phyloP scores from a whole-genome alignment of 164 flowering plant species.

The Umbellularia californica region DNA sequence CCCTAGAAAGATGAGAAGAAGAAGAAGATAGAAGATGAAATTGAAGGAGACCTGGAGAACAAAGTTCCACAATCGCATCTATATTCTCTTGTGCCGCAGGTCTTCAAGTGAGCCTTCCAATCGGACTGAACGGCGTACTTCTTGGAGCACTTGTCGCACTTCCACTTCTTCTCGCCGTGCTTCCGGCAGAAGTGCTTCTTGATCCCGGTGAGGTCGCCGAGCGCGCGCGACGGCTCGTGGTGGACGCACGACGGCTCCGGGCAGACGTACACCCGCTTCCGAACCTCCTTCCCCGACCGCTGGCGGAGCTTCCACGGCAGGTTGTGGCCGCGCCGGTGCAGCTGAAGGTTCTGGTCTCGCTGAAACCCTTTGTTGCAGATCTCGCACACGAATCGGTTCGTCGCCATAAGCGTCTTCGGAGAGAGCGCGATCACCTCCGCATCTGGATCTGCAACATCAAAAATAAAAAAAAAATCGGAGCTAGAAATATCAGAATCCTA shows the following conservation, averaged over 20 bases:
- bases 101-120: slow-evolving; percentile 91
- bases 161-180: slow-evolving; percentile 93
- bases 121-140: slow-evolving; percentile 86
- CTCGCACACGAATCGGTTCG: slow-evolving; percentile 72
- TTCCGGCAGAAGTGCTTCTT: slow-evolving; percentile 82
- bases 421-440: slow-evolving; percentile 73
- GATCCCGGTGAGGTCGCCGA: slow-evolving; percentile 83
- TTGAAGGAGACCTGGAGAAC: slow-evolving; percentile 60
- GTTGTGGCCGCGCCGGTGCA: slow-evolving; percentile 71
- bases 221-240: slow-evolving; percentile 69
- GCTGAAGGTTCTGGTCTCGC: slow-evolving; percentile 72
- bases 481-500: neutral
- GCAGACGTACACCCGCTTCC: slow-evolving; percentile 71
- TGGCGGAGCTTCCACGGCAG: slow-evolving; percentile 77
- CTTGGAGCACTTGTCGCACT: slow-evolving; percentile 86
- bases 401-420: slow-evolving; percentile 63
- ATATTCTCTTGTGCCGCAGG: slow-evolving; percentile 80
- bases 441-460: slow-evolving; percentile 57
- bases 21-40: neutral
- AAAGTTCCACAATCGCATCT: slow-evolving; percentile 88
- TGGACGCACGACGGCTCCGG: slow-evolving; percentile 79
- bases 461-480: neutral
- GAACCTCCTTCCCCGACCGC: slow-evolving; percentile 43
- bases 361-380: slow-evolving; percentile 79
- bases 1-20: neutral